A percentile compares a stretch with the other conserved stretches of the same genome.
Evolutionary conservation across 306 rosid genomes (phyloP).

Genomic region (Cicer judaicum): DNA sequence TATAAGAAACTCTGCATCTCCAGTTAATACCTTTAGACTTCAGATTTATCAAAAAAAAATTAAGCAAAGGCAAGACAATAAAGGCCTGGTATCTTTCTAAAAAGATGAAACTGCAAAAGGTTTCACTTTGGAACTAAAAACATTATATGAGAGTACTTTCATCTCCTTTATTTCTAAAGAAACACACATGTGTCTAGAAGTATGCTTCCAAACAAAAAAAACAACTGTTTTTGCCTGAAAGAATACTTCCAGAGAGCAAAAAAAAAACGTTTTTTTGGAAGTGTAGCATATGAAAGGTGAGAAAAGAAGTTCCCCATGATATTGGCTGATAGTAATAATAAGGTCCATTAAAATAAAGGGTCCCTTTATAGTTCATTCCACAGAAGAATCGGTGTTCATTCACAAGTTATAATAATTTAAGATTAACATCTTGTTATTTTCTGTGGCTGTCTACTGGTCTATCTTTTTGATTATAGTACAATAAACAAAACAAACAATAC

Average conservation of each 20-base stretch:
- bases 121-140: constrained; percentile 8
- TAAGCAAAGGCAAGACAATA: not conserved
- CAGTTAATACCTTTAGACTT: not conserved
- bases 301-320: not conserved
- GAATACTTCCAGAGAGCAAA: no score
- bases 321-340: not conserved
- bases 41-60: not conserved
- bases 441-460: constrained; percentile 35
- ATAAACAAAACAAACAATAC: constrained; percentile 24
- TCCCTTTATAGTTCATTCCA: not conserved
- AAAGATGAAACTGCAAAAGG: constrained; percentile 10
- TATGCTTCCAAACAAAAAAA: no score
- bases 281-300: no score
- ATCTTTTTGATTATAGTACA: constrained; percentile 45
- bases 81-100: constrained; percentile 11
- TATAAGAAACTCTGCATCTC: not conserved
- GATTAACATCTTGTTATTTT: constrained; percentile 28
- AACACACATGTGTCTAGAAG: no score
- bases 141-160: no score
- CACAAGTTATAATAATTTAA: constrained; percentile 38
- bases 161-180: no score
- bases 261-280: no score
- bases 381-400: constrained; percentile 31
- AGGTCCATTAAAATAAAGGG: not conserved
- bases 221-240: no score